Evolutionary conservation across 2,329 filamentous ascomycete species (phyloP), one percentile per base, ranked within the genome.

Genomic region (Xylariomycetidae sp.): DNA sequence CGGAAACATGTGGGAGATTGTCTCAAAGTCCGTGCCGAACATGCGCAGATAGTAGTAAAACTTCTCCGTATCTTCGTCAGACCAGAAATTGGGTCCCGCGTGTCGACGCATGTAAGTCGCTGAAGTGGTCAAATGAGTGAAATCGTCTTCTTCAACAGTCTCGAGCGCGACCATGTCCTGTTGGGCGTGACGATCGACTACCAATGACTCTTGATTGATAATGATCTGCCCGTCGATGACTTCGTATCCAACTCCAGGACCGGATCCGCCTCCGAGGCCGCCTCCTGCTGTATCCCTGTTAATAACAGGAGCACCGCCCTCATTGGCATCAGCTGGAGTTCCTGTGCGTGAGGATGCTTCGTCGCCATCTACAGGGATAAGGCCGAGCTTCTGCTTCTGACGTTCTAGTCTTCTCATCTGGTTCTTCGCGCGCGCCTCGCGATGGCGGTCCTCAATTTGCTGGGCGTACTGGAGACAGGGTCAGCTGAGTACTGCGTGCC

Each of bases 1-100:
- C 1, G 78, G 74, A 50, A 93, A 89, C 71, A 88, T 78, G 47
- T 76, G 75, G 38, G 75, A 72, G 47, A 93, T 88, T 60, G 85
- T 85, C 54, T 81, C 73, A 53, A 92, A 93, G 54, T 90, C 85
- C 2, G 84, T 90, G 35, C 86, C 86, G 51, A 87, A 89, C 70
- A 82, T 83, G 37, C 69, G 64, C 2, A 93, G 67, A 1, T 77
- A 80, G 18, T 79, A 72, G 64, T 88, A 92, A 61, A 92, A 92
- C 27, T 75, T 67, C 35, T 84, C 79, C 7, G 82, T 90, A 39
- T 80, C 74, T 10, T 75, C 72, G n/a, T 74, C 68, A 31, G 70
- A 76, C 86, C 86, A 93, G 19, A 73, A 67, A 44, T 82, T 77
- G 17, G 74, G 32, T 67, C 36, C 78, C 75, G 58, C 73, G 63